Percentiles rank a stretch among this genome's conserved stretches.
These are phyloP conservation scores for Neurospora hispaniola DNA, from an alignment of 495 filamentous ascomycete species.

Conservation along the genomic window DNA sequence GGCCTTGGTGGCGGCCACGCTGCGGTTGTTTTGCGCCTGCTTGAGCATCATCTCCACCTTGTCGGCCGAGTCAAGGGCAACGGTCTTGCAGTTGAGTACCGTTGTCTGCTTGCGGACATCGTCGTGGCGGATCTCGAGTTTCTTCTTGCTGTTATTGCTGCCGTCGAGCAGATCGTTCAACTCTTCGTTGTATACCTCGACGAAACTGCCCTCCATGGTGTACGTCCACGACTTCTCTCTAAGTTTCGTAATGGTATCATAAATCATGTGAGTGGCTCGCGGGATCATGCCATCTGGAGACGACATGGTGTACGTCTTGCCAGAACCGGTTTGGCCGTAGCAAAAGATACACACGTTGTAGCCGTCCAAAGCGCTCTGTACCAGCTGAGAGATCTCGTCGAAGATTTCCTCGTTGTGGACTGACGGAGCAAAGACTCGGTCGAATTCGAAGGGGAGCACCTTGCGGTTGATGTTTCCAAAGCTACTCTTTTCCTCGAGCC, in stretches of 20 bases:
- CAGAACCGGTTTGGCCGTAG: constrained; percentile 94
- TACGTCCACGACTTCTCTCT: constrained; percentile 92
- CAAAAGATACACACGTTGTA: constrained; percentile 99
- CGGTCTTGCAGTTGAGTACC: constrained; percentile 74
- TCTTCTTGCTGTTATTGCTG: constrained; percentile 79
- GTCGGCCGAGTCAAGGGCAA: constrained; percentile 63
- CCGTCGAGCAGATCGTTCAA: constrained; percentile 83
- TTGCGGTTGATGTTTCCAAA: constrained; percentile 64
- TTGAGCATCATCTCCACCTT: constrained; percentile 71
- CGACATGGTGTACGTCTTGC: constrained; percentile 96
- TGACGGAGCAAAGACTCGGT: constrained; percentile 77
- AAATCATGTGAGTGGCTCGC: constrained; percentile 83
- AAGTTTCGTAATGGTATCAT: constrained; percentile 68
- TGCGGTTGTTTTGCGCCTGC: constrained; percentile 71
- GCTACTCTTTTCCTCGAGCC: constrained; percentile 73
- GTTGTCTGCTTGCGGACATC: constrained; percentile 67
- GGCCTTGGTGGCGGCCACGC: constrained; percentile 89
- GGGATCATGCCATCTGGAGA: constrained; percentile 93
- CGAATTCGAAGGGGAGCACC: constrained; percentile 79
- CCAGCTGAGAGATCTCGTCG: constrained; percentile 92
- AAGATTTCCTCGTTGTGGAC: constrained; percentile 81
- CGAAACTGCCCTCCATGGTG: constrained; percentile 85
- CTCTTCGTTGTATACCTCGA: constrained; percentile 99
- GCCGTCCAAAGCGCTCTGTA: constrained; percentile 91
- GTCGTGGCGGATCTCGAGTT: constrained; percentile 88